These are phyloP conservation scores for Cercospora citrullina DNA, from an alignment of 2,329 filamentous ascomycete species.

Conservation along the genomic window DNA sequence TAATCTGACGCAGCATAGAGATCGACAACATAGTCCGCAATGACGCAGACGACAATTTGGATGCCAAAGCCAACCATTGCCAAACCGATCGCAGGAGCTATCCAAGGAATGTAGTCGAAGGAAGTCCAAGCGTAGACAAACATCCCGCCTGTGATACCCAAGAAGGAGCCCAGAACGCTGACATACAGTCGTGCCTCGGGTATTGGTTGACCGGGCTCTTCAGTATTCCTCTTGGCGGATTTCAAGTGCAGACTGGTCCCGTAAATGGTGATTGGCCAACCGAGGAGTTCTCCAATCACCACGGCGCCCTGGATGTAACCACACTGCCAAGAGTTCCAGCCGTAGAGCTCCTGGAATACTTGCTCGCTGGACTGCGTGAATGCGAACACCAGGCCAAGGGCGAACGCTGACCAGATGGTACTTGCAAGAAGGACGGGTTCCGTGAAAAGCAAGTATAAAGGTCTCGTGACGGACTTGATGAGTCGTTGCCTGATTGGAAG, in stretches of 20 bases:
- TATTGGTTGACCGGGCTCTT: slow-evolving; percentile 40
- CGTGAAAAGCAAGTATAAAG: slow-evolving; percentile 48
- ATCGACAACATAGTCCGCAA: slow-evolving; percentile 54
- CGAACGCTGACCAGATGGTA: slow-evolving; percentile 52
- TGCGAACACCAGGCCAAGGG: slow-evolving; percentile 51
- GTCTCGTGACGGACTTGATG: slow-evolving; percentile 33
- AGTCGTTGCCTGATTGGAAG: slow-evolving; percentile 39
- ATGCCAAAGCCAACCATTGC: slow-evolving; percentile 53
- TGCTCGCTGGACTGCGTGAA: slow-evolving; percentile 52
- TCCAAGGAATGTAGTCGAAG: slow-evolving; percentile 48
- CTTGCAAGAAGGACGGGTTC: slow-evolving; percentile 53
- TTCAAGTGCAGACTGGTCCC: slow-evolving; percentile 43
- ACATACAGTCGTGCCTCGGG: slow-evolving; percentile 52
- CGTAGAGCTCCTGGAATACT: slow-evolving; percentile 45
- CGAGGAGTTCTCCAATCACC: slow-evolving; percentile 49
- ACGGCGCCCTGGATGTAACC: slow-evolving; percentile 50
- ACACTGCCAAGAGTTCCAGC: slow-evolving; percentile 44
- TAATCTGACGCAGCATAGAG: slow-evolving; percentile 50
- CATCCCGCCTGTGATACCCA: slow-evolving; percentile 52
- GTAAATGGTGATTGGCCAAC: slow-evolving; percentile 41
- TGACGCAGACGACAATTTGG: slow-evolving; percentile 48
- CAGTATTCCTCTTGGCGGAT: slow-evolving; percentile 43
- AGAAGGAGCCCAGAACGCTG: slow-evolving; percentile 46
- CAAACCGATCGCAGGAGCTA: slow-evolving; percentile 50
- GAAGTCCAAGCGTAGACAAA: slow-evolving; percentile 55